Evolutionary conservation across 257 asterid genomes (phyloP), one percentile per base, ranked within the genome.

Genomic region (Capsicum chinense): DNA sequence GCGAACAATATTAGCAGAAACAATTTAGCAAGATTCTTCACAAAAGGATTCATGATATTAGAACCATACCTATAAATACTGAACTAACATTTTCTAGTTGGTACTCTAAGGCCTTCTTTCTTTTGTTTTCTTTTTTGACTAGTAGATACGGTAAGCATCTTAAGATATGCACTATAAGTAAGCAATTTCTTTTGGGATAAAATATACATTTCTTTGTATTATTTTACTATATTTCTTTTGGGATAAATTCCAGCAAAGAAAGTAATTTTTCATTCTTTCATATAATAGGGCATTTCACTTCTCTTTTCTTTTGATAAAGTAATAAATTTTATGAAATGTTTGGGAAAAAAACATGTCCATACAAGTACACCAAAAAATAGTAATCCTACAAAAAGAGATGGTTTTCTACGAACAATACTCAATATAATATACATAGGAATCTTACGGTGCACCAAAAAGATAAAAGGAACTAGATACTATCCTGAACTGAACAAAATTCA

Each of bases 51-150:
- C 19, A 74, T 54, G 60, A 50, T 50, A 50, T 74, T 21, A 74
- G 62, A 19, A 74, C 62, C 81, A 74, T 50, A 74, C 12, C 21
- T 52, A 54, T 47, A 71, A n/a, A n/a, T 71, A 47, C 79, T 9
- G 39, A 50, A 73, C 58, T 52, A 70, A n/a, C 42, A 73, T 74
- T 50, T 73, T 52, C 81, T 74, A 50, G 62, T 21, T 50, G 62
- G 62, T 74, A 50, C n/a, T 74, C 81, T 21, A 50, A 54, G 60
- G 13, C 15, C 47, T 52, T 74, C 12, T 74, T 71, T 73, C n/a
- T 10, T 5, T 44, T 35, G 6, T 4, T 4, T 68, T 68, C 1
- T 63, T 9, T 7, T 33, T 33, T 26, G 14, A 70, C 6, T 3
- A 9, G 79, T 17, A 69, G 57, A 71, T 44, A 71, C 35, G 9